These are phyloP conservation scores for Juglanconis juglandina DNA, from an alignment of 2,329 filamentous ascomycete species.

Conservation along the genomic window DNA sequence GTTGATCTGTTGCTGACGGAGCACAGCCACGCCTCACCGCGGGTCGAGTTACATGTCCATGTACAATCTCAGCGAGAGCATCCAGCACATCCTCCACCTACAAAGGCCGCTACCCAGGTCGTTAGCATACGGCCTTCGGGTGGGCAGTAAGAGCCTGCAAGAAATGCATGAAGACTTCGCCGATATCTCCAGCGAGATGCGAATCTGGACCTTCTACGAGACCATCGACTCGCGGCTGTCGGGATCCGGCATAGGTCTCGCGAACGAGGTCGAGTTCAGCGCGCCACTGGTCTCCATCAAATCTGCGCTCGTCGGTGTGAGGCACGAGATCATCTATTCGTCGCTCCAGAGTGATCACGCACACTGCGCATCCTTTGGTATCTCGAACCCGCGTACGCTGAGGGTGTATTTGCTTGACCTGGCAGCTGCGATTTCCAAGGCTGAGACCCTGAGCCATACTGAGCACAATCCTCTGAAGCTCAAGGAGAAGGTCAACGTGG, in stretches of 20 bases:
- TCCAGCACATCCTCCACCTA: slow-evolving; percentile 50
- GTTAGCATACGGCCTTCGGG: slow-evolving; percentile 47
- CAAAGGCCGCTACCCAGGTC: slow-evolving; percentile 47
- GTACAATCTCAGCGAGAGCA: slow-evolving; percentile 51
- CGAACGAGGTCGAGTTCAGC: slow-evolving; percentile 52
- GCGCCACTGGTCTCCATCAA: slow-evolving; percentile 58
- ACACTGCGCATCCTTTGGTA: slow-evolving; percentile 52
- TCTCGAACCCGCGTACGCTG: slow-evolving; percentile 47
- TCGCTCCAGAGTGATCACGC: slow-evolving; percentile 51
- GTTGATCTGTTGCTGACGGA: slow-evolving; percentile 12
- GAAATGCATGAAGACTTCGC: slow-evolving; percentile 53
- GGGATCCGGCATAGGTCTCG: slow-evolving; percentile 33
- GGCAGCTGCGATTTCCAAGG: slow-evolving; percentile 34
- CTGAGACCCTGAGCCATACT: slow-evolving; percentile 32
- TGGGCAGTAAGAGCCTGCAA: slow-evolving; percentile 47
- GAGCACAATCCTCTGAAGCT: slow-evolving; percentile 46
- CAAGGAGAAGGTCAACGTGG: slow-evolving; percentile 52
- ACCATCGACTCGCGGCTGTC: slow-evolving; percentile 58
- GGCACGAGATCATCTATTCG: slow-evolving; percentile 50
- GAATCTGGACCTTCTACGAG: slow-evolving; percentile 62
- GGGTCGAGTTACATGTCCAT: slow-evolving; percentile 62
- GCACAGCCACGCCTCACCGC: slow-evolving; percentile 55
- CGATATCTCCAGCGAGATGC: slow-evolving; percentile 54
- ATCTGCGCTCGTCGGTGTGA: slow-evolving; percentile 48
- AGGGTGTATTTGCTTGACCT: slow-evolving; percentile 36